phyloP scores from a whole-genome alignment of 208 protist genomes.

The Acanthamoeba royreba region DNA sequence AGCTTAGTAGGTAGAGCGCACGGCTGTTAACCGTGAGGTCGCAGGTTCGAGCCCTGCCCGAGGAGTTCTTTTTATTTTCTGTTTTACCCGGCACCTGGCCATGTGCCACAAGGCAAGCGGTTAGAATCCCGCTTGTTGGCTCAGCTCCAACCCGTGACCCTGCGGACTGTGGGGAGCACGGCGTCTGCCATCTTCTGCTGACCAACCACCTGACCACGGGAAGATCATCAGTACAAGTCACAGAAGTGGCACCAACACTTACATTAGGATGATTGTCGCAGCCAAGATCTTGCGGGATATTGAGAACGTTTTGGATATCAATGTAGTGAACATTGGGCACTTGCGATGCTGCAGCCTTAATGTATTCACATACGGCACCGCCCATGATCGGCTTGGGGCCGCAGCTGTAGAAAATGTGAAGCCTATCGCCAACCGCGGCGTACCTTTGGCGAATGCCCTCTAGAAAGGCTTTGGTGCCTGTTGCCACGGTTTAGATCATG shows the following conservation, averaged over 20 bases:
- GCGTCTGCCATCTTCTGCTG: constrained; percentile 7
- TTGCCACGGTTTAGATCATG: neutral
- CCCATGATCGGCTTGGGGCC: constrained; percentile 14
- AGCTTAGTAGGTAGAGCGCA: neutral
- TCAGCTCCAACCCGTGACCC: neutral
- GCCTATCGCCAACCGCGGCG: neutral
- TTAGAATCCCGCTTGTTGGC: too few species aligned
- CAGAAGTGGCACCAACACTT: neutral
- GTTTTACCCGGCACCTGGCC: too few species aligned
- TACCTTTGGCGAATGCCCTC: neutral
- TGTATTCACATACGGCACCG: neutral
- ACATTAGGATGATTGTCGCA: neutral
- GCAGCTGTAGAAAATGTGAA: constrained; percentile 12
- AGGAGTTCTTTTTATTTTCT: neutral
- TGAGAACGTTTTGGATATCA: neutral
- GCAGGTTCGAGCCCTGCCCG: neutral
- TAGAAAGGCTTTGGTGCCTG: neutral
- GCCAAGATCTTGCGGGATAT: neutral
- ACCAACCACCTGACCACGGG: neutral
- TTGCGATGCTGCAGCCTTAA: neutral
- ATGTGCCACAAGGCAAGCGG: too few species aligned
- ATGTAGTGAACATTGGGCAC: neutral
- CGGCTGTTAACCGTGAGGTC: neutral
- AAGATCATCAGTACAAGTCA: neutral
- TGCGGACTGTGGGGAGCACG: neutral